Evolutionary conservation across 139 green algal genomes (phyloP), one percentile per base, ranked within the genome.

Genomic region (Diplosphaera chodatii): DNA sequence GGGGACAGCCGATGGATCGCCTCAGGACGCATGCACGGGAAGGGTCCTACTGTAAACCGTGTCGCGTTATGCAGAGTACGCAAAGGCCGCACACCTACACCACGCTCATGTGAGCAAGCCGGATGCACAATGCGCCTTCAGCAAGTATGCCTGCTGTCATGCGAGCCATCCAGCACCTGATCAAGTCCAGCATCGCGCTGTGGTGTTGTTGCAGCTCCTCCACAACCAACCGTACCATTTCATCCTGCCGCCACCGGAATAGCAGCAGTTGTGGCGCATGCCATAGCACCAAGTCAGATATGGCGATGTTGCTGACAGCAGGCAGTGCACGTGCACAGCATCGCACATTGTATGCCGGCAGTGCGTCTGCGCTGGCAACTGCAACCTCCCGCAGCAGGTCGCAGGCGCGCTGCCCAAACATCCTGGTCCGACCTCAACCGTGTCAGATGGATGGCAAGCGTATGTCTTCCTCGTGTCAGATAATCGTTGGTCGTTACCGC

Each of bases 311-410:
- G 10, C 13, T 65, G 10, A 55, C 22, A 29, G 3, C 32, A 66
- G 21, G n/a, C 32, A 10, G 3, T n/a, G 40, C 0, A 32, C 48
- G 25, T 56, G 32, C n/a, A 25, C 4, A 75, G 59, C 55, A 25
- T 34, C 80, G 71, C 63, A 87, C 82, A 25, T 86, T 85, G 56
- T 81, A 87, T 16, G 80, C 28, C 3, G 82, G 79, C n/a, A 87
- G 21, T 29, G 64, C 73, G 5, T 86, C 78, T 55, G 75, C 59
- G 1, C 68, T 72, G 40, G 55, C 65, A 25, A 40, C 27, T 5
- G 70, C 64, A 18, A 85, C 75, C 63, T 87, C 82, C 31, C 56
- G 59, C 40, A 87, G 32, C 32, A 87, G 72, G 37, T 80, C 80
- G 28, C 40, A 67, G 15, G 72, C 82, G 41, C 66, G 56, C 63